Evolutionary conservation across 2,329 filamentous ascomycete species (phyloP), one percentile per base, ranked within the genome.

Genomic region (Neonectria magnoliae): DNA sequence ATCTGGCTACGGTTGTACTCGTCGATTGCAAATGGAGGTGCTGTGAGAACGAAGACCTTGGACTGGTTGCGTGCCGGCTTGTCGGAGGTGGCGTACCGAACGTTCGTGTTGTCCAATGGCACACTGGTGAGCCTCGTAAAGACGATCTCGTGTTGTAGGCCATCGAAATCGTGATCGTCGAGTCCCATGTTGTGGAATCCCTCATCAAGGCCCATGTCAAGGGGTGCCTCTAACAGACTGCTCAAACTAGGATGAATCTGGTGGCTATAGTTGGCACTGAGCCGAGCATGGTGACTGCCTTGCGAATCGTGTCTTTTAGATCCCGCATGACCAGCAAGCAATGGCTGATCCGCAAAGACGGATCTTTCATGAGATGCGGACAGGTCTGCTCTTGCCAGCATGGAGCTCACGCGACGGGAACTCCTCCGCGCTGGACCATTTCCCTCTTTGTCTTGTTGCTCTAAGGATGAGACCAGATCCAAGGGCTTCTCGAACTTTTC

Each of bases 311-410:
- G 86, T 64, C 91, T 87, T 68, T 91, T 88, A 14, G 84, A 79
- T 47, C 84, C 83, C 0, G 76, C 76, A 57, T 81, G 78, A 11
- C 76, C 78, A 9, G 80, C 72, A 9, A 80, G 75, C 3, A 77
- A 83, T 68, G 76, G 79, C 76, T 85, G 87, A 53, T 97, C 94
- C 29, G 90, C 87, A 75, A 97, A 97, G n/a, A 90, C 87, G 1
- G 90, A 85, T 72, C 92, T 87, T 71, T 97, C 94, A 69, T 95
- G 92, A 16, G 91, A 96, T 10, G 93, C 91, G 0, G 93, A 95
- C 20, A 98, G 82, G 76, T 98, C 95, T 33, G 93, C 92, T 73
- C 95, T 87, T 16, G 94, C 94, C 57, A 98, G 84, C 80, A 97
- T 87, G 16, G 95, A 98, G 81, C 96, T 99, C 27, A 98, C 91